A percentile compares a stretch with the other conserved stretches of the same genome.
Conservation (phyloP, 345 rosid species). For the Citrus maxima region DNA sequence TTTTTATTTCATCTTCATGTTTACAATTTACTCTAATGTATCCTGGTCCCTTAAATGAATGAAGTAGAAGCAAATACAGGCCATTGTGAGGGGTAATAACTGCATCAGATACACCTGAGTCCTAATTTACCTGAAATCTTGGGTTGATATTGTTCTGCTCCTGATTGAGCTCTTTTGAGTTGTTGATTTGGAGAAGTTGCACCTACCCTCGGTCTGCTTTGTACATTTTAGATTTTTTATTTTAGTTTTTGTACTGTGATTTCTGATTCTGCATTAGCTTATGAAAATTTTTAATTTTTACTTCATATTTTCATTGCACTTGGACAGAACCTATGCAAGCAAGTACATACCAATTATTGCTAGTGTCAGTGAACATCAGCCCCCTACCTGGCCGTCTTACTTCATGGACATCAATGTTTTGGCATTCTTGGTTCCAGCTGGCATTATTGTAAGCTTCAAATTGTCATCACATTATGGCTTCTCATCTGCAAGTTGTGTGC, state of each 20-base stretch:
- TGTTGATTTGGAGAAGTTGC: not conserved
- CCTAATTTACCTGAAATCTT: not conserved
- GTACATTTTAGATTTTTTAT: not conserved
- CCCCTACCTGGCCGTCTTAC: conserved; percentile 99
- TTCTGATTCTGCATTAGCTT: not conserved
- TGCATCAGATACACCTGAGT: not conserved
- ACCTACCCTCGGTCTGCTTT: not conserved
- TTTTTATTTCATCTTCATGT: not conserved
- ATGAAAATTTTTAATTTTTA: not conserved
- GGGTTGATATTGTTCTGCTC: conserved; percentile 1
- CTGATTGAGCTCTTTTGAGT: not conserved
- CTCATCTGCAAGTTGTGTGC: not conserved
- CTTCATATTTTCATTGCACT: conserved; percentile 12
- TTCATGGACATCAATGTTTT: conserved; percentile 99
- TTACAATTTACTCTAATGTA: conserved; percentile 4
- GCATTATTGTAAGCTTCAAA: conserved; percentile 75
- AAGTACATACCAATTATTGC: conserved; percentile 99
- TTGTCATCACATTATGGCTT: conserved; percentile 5
- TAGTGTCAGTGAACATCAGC: conserved; percentile 99
- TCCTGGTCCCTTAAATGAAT: not conserved
- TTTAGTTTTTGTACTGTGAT: not conserved
- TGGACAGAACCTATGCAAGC: conserved; percentile 91
- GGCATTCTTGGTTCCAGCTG: conserved; percentile 99
- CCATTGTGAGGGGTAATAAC: not conserved
- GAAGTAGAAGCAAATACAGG: not conserved